Evolutionary conservation across 805 yeast genomes (phyloP).

Genomic region (Pichia phayaonensis): DNA sequence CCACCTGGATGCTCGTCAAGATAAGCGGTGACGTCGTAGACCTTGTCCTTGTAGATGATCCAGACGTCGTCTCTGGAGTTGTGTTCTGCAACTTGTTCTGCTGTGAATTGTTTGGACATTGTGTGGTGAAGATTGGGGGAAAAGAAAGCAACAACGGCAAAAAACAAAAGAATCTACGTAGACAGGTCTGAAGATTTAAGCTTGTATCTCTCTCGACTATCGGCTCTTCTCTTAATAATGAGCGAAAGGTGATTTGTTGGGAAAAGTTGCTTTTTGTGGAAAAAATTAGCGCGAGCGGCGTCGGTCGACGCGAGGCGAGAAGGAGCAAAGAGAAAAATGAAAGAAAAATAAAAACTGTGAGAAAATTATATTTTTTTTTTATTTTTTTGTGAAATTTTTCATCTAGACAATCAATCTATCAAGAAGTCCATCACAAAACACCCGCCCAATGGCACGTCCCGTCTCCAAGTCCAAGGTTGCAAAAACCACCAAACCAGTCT

Average conservation of each 20-base stretch:
- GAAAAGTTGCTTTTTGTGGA: not conserved
- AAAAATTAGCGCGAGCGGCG: not conserved
- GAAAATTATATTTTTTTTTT: not conserved
- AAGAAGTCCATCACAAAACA: not conserved
- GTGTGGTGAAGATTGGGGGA: constrained; percentile 6
- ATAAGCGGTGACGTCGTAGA: constrained; percentile 68
- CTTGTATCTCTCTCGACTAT: not conserved
- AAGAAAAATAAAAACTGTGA: no score
- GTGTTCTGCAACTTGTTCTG: constrained; percentile 67
- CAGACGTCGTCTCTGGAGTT: constrained; percentile 71
- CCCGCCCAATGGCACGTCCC: not conserved
- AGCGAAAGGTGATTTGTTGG: not conserved
- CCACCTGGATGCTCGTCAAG: constrained; percentile 72
- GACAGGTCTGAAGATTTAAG: no score
- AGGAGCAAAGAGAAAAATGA: not conserved
- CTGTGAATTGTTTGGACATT: constrained; percentile 48
- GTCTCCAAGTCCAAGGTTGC: not conserved
- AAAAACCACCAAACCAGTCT: not conserved
- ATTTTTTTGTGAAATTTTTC: not conserved
- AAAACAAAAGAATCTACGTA: not conserved
- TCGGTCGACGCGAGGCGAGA: not conserved
- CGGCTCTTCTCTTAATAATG: not conserved
- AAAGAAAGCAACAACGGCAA: not conserved
- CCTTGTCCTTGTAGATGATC: constrained; percentile 77
- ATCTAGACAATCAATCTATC: not conserved